A percentile compares a stretch with the other conserved stretches of the same genome.
These are phyloP conservation scores for Eucalyptus caleyi DNA, from an alignment of 345 rosid species.

Conservation along the genomic window DNA sequence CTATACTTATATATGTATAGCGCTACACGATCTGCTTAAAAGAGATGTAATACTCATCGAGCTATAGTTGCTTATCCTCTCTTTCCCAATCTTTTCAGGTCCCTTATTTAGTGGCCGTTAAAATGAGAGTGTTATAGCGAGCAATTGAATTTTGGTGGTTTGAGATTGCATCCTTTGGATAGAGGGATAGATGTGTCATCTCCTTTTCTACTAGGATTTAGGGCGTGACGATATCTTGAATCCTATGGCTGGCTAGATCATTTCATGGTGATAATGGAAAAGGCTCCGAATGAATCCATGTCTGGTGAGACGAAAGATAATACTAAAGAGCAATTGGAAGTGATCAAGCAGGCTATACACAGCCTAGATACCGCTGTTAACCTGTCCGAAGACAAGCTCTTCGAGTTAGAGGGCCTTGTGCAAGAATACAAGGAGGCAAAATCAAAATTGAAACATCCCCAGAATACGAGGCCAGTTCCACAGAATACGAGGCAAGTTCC, in stretches of 20 bases:
- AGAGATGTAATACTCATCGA: accelerated
- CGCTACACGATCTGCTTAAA: accelerated
- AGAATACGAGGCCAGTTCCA: too few relatives aligned
- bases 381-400: accelerated
- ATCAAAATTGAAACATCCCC: accelerated
- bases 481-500: neutral
- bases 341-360: neutral
- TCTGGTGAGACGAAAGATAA: neutral
- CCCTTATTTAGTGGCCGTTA: accelerated
- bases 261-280: neutral
- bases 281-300: accelerated
- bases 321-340: accelerated
- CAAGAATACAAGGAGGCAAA: neutral
- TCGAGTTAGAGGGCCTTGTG: neutral
- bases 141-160: accelerated
- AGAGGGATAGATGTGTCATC: neutral
- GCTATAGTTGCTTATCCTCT: accelerated
- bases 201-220: neutral
- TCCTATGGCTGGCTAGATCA: accelerated
- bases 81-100: neutral
- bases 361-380: accelerated
- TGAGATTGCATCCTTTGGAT: accelerated
- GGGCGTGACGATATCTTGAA: accelerated
- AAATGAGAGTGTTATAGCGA: accelerated
- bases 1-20: too few relatives aligned